Percentiles rank a stretch among this genome's conserved stretches.
These are phyloP conservation scores for Veloboletus limbatus DNA, from an alignment of 1,284 basidiomycete genomes.

Conservation along the genomic window DNA sequence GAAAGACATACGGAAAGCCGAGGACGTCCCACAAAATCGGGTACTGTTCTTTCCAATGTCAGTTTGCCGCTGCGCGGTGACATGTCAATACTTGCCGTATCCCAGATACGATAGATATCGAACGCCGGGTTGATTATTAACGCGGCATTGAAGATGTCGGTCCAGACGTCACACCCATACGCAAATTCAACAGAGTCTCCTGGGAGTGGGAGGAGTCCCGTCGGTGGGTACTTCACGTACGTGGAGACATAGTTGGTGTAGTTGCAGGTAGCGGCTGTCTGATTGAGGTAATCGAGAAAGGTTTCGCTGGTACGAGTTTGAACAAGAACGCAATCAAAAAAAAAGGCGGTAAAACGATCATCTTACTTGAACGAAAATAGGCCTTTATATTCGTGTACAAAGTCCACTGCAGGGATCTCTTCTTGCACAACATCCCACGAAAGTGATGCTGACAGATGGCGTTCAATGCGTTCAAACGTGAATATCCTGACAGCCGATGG, in stretches of 20 bases:
- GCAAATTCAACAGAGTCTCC: slow-evolving; percentile 44
- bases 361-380: slow-evolving; percentile 68
- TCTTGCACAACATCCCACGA: slow-evolving; percentile 60
- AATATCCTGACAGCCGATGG: neutral
- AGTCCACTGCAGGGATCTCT: slow-evolving; percentile 66
- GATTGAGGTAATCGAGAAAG: slow-evolving; percentile 58
- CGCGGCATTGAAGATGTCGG: slow-evolving; percentile 57
- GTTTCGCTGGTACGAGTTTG: slow-evolving; percentile 49
- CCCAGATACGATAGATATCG: slow-evolving; percentile 73
- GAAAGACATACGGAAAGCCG: slow-evolving; percentile 62
- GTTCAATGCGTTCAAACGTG: neutral
- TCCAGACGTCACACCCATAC: slow-evolving; percentile 64
- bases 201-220: slow-evolving; percentile 54
- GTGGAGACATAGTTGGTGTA: slow-evolving; percentile 63
- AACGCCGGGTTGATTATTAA: slow-evolving; percentile 69
- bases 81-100: slow-evolving; percentile 42
- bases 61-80: neutral
- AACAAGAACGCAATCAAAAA: no score
- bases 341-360: neutral
- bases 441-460: slow-evolving; percentile 44
- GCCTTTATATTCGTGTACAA: slow-evolving; percentile 66
- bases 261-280: slow-evolving; percentile 51
- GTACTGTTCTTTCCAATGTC: slow-evolving; percentile 34
- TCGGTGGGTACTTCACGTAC: slow-evolving; percentile 65
- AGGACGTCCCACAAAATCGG: slow-evolving; percentile 73